Conservation (phyloP, 352 stramenopile genomes). For the Lagenidium sp. region DNA sequence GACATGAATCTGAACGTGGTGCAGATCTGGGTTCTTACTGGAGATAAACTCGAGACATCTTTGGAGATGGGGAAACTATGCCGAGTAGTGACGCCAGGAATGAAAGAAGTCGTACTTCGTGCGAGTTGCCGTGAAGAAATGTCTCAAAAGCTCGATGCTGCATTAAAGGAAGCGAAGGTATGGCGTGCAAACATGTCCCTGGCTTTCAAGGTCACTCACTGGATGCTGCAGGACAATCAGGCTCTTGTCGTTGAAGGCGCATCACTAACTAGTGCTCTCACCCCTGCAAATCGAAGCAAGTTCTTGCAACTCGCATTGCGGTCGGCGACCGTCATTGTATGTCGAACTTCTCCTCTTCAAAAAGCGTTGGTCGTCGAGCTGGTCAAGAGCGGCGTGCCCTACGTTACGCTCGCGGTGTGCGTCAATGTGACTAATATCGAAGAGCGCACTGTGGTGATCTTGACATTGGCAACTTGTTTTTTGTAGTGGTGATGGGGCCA, state of each 20-base stretch:
- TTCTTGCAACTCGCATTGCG: slow-evolving; percentile 64
- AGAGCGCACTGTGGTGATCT: no score
- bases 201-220: not conserved
- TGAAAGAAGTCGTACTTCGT: slow-evolving; percentile 67
- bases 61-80: slow-evolving; percentile 96
- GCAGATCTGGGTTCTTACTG: slow-evolving; percentile 92
- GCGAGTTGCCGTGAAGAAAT: slow-evolving; percentile 36
- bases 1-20: no score
- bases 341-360: slow-evolving; percentile 82
- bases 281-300: slow-evolving; percentile 35
- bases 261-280: slow-evolving; percentile 48
- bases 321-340: slow-evolving; percentile 84
- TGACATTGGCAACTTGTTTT: no score
- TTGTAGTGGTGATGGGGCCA: slow-evolving; percentile 95
- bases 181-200: no score
- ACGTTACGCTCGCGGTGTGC: slow-evolving; percentile 92
- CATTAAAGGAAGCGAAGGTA: not conserved
- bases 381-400: slow-evolving; percentile 73
- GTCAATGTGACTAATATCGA: no score
- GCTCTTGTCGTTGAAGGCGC: slow-evolving; percentile 60
- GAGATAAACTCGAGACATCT: slow-evolving; percentile 98
- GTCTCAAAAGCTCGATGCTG: slow-evolving; percentile 13
- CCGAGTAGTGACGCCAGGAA: slow-evolving; percentile 70
- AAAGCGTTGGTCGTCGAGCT: slow-evolving; percentile 92
- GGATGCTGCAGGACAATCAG: slow-evolving; percentile 34